These are phyloP conservation scores for Dothideomycetes sp. DNA, from an alignment of 2,329 filamentous ascomycete genomes.

Conservation along the genomic window DNA sequence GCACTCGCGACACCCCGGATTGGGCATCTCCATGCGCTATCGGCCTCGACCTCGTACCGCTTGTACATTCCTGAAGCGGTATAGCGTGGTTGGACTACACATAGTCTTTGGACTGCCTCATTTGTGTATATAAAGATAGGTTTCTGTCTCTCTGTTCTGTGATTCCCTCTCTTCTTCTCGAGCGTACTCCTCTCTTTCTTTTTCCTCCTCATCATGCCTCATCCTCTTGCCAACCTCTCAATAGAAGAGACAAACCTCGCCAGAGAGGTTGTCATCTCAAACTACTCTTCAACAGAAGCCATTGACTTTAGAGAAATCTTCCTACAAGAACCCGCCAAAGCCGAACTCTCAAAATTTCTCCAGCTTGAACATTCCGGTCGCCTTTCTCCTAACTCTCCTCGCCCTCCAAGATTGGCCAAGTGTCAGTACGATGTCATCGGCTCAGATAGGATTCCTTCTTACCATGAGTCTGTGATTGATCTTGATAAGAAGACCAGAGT, in stretches of 20 bases:
- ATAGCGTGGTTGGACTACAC: background rate
- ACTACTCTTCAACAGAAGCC: conserved; percentile 19
- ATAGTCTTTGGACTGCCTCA: background rate
- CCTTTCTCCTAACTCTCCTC: conserved; percentile 16
- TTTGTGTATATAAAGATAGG: conserved; percentile 1
- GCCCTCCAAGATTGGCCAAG: conserved; percentile 38
- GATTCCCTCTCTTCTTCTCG: background rate
- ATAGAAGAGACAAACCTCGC: conserved; percentile 18
- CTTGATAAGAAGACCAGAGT: conserved; percentile 18
- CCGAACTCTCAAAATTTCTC: conserved; percentile 24
- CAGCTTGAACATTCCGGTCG: conserved; percentile 24
- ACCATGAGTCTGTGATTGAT: conserved; percentile 43
- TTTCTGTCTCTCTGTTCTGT: background rate
- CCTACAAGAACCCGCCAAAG: conserved; percentile 27
- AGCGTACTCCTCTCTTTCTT: background rate
- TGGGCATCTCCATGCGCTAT: background rate
- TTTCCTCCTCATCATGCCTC: conserved; percentile 9
- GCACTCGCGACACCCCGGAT: background rate
- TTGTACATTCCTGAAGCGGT: background rate
- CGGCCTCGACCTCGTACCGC: conserved; percentile 1
- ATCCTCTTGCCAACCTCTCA: conserved; percentile 18
- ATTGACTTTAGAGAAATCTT: conserved; percentile 23
- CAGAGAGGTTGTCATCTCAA: conserved; percentile 18
- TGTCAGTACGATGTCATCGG: conserved; percentile 50
- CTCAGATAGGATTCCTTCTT: conserved; percentile 42